Conservation (phyloP, 2,329 filamentous ascomycete species). For the Zasmidium citrigriseum region DNA sequence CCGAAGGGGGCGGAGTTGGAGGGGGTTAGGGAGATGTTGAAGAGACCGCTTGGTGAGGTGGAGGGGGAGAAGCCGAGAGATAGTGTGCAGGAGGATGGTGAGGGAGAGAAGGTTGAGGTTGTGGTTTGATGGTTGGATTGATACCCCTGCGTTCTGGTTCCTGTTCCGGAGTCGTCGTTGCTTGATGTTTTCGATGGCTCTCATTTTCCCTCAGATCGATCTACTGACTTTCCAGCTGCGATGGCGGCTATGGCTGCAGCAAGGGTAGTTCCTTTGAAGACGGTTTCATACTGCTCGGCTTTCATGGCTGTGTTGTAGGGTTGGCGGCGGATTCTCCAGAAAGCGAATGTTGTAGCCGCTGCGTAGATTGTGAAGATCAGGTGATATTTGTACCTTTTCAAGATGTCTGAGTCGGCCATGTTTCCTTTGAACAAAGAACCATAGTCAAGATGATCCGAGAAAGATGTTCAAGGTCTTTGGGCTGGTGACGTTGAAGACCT, state of each 20-base stretch:
- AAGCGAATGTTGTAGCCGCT: conserved; percentile 35
- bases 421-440: no score
- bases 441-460: no score
- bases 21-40: conserved; percentile 8
- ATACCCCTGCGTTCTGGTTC: no score
- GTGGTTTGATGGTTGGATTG: neutral
- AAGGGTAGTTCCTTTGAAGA: conserved; percentile 39
- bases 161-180: no score
- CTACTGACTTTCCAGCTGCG: neutral
- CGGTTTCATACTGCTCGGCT: conserved; percentile 40
- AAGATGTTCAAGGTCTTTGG: no score
- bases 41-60: neutral
- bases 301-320: conserved; percentile 37
- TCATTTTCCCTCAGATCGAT: neutral
- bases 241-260: conserved; percentile 19
- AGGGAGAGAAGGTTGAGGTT: neutral
- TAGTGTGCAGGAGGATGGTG: neutral
- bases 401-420: no score
- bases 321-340: conserved; percentile 37
- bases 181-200: neutral
- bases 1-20: conserved; percentile 12
- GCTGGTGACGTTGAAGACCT: no score
- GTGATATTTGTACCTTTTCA: neutral
- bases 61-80: conserved; percentile 7
- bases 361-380: conserved; percentile 12